These are phyloP conservation scores for Pelargonium fulgidum DNA, from an alignment of 441 rosid genomes.

Conservation along the genomic window DNA sequence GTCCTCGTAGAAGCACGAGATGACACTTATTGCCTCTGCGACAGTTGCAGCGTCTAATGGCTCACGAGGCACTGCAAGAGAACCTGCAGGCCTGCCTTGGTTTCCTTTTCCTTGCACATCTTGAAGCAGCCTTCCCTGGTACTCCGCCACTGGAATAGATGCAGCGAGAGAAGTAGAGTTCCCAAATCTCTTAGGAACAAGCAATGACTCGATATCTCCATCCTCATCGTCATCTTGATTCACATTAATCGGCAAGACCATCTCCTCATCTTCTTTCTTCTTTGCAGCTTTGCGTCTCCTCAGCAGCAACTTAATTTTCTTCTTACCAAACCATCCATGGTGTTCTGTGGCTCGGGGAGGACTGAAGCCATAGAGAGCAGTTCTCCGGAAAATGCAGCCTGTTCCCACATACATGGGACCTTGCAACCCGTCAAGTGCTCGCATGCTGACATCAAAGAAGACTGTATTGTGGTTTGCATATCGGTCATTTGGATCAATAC, in stretches of 20 bases:
- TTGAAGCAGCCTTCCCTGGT: conserved; percentile 63
- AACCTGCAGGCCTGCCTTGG: conserved; percentile 70
- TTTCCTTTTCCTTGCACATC: conserved; percentile 52
- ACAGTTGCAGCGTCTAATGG: conserved; percentile 73
- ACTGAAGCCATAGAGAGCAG: conserved; percentile 75
- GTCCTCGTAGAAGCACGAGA: conserved; percentile 80
- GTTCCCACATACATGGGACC: conserved; percentile 93
- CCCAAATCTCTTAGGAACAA: conserved; percentile 64
- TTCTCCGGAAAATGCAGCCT: conserved; percentile 81
- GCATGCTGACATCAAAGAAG: conserved; percentile 87
- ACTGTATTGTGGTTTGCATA: conserved; percentile 85
- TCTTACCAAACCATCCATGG: conserved; percentile 60
- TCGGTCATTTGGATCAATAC: conserved; percentile 76
- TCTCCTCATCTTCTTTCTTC: conserved; percentile 25
- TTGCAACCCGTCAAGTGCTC: conserved; percentile 82
- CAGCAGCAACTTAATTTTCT: conserved; percentile 46
- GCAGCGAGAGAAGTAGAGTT: conserved; percentile 58
- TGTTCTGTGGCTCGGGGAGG: conserved; percentile 76
- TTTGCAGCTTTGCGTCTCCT: conserved; percentile 45
- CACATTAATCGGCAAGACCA: conserved; percentile 35
- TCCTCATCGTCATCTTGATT: conserved; percentile 29
- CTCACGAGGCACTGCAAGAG: conserved; percentile 68
- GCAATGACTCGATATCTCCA: conserved; percentile 58
- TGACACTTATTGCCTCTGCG: conserved; percentile 76
- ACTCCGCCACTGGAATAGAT: conserved; percentile 75